A percentile compares a stretch with the other conserved stretches of the same genome.
Conservation (phyloP, 345 rosid species). For the Aquilaria yunnanensis region DNA sequence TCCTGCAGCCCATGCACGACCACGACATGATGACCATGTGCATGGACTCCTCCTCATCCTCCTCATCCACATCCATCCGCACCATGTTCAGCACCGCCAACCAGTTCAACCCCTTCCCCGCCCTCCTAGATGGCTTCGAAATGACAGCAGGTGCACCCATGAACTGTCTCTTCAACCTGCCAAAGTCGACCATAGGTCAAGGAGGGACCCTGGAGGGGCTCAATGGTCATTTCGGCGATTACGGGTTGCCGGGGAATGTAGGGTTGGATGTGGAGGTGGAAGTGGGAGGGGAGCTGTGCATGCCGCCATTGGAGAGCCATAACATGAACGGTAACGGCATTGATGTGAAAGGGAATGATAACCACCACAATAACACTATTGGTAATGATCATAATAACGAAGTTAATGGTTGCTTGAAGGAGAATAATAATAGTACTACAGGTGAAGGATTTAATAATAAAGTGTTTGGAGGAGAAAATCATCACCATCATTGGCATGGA, state of each 20-base stretch:
- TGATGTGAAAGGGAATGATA: constrained; percentile 36
- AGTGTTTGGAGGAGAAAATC: constrained; percentile 47
- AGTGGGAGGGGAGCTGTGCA: constrained; percentile 39
- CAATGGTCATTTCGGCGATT: constrained; percentile 20
- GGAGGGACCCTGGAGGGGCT: constrained; percentile 28
- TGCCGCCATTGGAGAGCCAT: constrained; percentile 43
- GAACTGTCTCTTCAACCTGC: constrained; percentile 23
- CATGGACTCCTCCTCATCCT: constrained; percentile 45
- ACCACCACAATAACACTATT: constrained; percentile 24
- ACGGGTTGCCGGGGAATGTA: constrained; percentile 30
- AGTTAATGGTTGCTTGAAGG: constrained; percentile 35
- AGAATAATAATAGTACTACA: constrained; percentile 24
- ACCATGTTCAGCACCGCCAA: constrained; percentile 16
- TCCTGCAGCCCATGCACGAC: constrained; percentile 35
- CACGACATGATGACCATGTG: constrained; percentile 34
- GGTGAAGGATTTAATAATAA: constrained; percentile 25
- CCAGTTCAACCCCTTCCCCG: constrained; percentile 42
- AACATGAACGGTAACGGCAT: constrained; percentile 15
- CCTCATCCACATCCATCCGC: constrained; percentile 39
- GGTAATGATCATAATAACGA: no score
- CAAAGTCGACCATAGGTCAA: constrained; percentile 23
- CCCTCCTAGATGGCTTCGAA: constrained; percentile 24
- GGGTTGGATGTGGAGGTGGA: constrained; percentile 27
- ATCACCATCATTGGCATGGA: constrained; percentile 14
- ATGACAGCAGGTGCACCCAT: constrained; percentile 22